Percentiles rank a stretch among this genome's conserved stretches.
Conservation (phyloP, 208 protist genomes). For the Crithidia acanthocephali region DNA sequence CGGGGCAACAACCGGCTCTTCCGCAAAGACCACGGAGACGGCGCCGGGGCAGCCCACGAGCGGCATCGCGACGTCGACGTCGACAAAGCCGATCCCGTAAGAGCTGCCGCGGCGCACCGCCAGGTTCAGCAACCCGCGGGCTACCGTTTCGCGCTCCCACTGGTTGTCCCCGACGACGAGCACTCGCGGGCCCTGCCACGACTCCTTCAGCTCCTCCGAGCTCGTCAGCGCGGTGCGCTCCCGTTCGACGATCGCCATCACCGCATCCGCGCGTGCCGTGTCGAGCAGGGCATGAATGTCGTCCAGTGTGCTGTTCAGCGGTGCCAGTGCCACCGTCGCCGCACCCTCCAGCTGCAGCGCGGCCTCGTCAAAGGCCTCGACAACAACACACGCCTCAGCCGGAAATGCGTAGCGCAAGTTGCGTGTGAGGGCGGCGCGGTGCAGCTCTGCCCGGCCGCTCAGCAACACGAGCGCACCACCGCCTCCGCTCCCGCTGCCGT, state of each 20-base stretch:
- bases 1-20: conserved; percentile 62
- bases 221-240: conserved; percentile 5
- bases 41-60: conserved; percentile 76
- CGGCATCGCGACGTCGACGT: conserved; percentile 81
- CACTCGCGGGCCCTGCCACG: conserved; percentile 60
- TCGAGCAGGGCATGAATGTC: conserved; percentile 68
- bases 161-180: conserved; percentile 77
- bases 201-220: conserved; percentile 26
- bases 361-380: conserved; percentile 41
- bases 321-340: conserved; percentile 21
- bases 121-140: conserved; percentile 70
- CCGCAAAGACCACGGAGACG: conserved; percentile 64
- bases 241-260: conserved; percentile 27
- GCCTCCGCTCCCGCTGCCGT: not conserved
- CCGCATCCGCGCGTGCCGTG: conserved; percentile 51
- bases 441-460: conserved; percentile 51
- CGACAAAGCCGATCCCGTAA: conserved; percentile 65
- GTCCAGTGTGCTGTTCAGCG: conserved; percentile 38
- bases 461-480: conserved; percentile 50
- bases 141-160: conserved; percentile 69
- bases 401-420: conserved; percentile 73
- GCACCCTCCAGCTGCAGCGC: conserved; percentile 57
- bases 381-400: conserved; percentile 39
- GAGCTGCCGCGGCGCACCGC: conserved; percentile 37
- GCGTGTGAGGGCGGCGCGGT: conserved; percentile 49